Conservation (phyloP, 2,329 filamentous ascomycete species). For the Fusarium sp. region DNA sequence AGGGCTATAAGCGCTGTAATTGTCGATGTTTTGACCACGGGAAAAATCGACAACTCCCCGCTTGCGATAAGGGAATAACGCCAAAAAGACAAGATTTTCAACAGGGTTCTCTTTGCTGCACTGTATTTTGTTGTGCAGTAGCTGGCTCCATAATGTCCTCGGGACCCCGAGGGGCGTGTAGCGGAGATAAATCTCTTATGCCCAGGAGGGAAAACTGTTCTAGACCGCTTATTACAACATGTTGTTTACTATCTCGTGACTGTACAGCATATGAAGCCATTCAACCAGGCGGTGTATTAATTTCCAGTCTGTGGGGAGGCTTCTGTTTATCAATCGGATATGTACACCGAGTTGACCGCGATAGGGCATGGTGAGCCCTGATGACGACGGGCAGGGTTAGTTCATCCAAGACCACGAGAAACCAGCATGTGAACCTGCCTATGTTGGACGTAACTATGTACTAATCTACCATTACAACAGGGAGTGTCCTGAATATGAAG, state of each 20-base stretch:
- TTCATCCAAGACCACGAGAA: neutral
- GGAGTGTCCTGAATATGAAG: neutral
- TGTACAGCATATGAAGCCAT: constrained; percentile 7
- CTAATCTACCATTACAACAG: neutral
- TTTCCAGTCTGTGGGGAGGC: constrained; percentile 4
- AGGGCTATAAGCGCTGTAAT: constrained; percentile 21
- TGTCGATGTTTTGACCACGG: constrained; percentile 18
- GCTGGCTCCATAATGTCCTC: neutral
- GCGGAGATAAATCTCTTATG: constrained; percentile 11
- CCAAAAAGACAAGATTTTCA: constrained; percentile 17
- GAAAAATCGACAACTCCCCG: constrained; percentile 20
- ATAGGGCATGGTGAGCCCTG: constrained; percentile 26
- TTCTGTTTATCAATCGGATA: neutral
- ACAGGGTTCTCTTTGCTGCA: constrained; percentile 17
- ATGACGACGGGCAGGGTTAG: neutral
- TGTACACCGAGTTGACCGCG: neutral
- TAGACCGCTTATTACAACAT: constrained; percentile 20
- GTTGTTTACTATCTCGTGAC: neutral
- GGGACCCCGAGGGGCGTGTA: constrained; percentile 1
- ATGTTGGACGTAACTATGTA: neutral
- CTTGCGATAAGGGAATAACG: constrained; percentile 28
- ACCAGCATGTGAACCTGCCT: neutral
- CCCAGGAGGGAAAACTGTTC: neutral
- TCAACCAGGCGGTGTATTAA: constrained; percentile 21
- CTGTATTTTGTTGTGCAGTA: constrained; percentile 24